Conservation (phyloP, 192 early-diverging fungal genomes). For the Dissophora globulifera region DNA sequence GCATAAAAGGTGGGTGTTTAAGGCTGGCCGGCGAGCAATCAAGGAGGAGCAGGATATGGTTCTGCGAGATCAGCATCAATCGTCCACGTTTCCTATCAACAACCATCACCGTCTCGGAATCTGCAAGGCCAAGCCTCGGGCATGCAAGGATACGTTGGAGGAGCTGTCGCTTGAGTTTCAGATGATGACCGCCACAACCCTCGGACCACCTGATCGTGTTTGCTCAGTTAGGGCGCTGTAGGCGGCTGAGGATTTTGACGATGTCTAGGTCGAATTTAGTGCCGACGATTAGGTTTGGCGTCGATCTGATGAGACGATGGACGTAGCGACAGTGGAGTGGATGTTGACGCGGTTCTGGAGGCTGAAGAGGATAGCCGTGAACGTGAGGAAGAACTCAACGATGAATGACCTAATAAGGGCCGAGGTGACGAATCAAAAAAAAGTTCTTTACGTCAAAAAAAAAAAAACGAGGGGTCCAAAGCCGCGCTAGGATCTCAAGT, state of each 20-base stretch:
- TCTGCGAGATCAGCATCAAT: too few relatives aligned
- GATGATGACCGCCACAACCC: not conserved
- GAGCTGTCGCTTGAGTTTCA: not conserved
- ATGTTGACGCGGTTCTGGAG: not conserved
- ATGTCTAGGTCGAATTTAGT: not conserved
- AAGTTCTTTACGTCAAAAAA: too few relatives aligned
- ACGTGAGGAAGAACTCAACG: not conserved
- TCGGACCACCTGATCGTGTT: slow-evolving; percentile 11
- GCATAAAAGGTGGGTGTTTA: too few relatives aligned
- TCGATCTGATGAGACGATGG: not conserved
- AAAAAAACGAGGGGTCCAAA: too few relatives aligned
- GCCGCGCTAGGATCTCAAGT: too few relatives aligned
- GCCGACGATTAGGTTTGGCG: not conserved
- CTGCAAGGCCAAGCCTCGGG: slow-evolving; percentile 5
- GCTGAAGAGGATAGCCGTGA: not conserved
- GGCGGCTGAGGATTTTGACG: not conserved
- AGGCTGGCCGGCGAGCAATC: too few relatives aligned
- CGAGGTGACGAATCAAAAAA: too few relatives aligned
- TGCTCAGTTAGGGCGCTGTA: slow-evolving; percentile 8
- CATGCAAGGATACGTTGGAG: slow-evolving; percentile 7
- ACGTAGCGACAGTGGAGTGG: slow-evolving; percentile 8
- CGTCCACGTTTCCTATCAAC: too few relatives aligned
- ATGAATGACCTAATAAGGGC: not conserved
- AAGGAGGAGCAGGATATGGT: too few relatives aligned
- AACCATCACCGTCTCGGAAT: too few relatives aligned